Base-by-base conservation (phyloP, 139 green algal species). In the Microglena sp. region DNA sequence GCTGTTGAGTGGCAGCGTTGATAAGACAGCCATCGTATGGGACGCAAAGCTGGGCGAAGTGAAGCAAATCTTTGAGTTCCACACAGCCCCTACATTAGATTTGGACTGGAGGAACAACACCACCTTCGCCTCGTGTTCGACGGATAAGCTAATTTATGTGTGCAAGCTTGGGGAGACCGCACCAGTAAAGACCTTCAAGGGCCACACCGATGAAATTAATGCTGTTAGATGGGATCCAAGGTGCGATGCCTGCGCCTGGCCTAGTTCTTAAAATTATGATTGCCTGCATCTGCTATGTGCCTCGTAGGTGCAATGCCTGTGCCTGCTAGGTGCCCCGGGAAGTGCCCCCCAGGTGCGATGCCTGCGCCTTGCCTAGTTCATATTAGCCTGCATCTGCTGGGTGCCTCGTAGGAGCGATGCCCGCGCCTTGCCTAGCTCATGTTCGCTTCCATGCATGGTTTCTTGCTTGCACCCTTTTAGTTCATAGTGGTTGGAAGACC, bases 191-290 rank as follows among this genome's bases (percentile, higher is more conserved):
- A 78, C 74, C 4, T 96, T 89, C 55, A 18, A 64, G 29, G 91
- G 87, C 0, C 90, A 97, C 78, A 64, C 45, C 5, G 81, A 94
- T 61, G 91, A 97, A 73, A 88, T 97, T 36, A 97, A 97, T 72
- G 81, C 83, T 46, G 85, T 98, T 68, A 77, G 71, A 68, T 77
- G 70, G 64, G 64, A 72, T 35, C 64, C 70, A 36, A n/a, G n/a
- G n/a, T n/a, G n/a, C n/a, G n/a, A 11, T 50, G 11, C 40, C 11
- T 50, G 40, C 40, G 18, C 40, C 40, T 50, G 40, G 5, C 50
- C 50, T n/a, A 32, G 50, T 26, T 58, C 15, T 5, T 58, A 24
- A 18, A 8, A 26, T 58, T 24, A 11, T 58, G 21, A 58, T 24
- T 58, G 50, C 26, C 5, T 61, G 26, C 55, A 40, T 21, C 28